Conservation (phyloP, 1,284 basidiomycete genomes). For the Irpex sp. region DNA sequence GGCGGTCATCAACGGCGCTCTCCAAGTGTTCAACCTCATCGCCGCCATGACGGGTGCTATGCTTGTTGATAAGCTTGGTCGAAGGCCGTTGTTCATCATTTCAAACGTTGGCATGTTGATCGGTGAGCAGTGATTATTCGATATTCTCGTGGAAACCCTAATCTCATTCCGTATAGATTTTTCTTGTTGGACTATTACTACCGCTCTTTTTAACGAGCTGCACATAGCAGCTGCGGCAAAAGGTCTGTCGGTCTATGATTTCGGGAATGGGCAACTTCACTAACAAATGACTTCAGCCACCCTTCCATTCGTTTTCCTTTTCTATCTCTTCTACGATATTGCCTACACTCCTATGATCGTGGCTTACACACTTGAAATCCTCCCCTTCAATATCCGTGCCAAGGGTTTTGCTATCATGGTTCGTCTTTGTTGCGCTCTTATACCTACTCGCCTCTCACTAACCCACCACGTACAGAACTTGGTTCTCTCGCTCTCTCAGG, state of each 20-base stretch:
- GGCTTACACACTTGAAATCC: conserved; percentile 65
- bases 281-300: conserved; percentile 37
- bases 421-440: conserved; percentile 12
- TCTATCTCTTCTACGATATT: conserved; percentile 65
- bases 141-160: not conserved
- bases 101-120: conserved; percentile 67
- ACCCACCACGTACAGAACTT: conserved; percentile 41
- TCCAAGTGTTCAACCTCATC: conserved; percentile 49
- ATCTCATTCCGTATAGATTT: conserved; percentile 37
- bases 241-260: conserved; percentile 30
- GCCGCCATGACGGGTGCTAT: conserved; percentile 53
- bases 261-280: not conserved
- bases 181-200: conserved; percentile 53
- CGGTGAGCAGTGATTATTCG: conserved; percentile 30
- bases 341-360: conserved; percentile 64
- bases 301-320: conserved; percentile 71
- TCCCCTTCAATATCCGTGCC: conserved; percentile 64
- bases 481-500: conserved; percentile 49
- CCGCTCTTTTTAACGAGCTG: conserved; percentile 51
- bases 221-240: conserved; percentile 47
- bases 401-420: conserved; percentile 69
- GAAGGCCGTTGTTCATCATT: conserved; percentile 57
- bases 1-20: conserved; percentile 57
- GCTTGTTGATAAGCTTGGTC: conserved; percentile 56
- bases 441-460: not conserved